Evolutionary conservation across 305 asterid genomes (phyloP), one percentile per base, ranked within the genome.

Genomic region (Fraxinus paxiana): DNA sequence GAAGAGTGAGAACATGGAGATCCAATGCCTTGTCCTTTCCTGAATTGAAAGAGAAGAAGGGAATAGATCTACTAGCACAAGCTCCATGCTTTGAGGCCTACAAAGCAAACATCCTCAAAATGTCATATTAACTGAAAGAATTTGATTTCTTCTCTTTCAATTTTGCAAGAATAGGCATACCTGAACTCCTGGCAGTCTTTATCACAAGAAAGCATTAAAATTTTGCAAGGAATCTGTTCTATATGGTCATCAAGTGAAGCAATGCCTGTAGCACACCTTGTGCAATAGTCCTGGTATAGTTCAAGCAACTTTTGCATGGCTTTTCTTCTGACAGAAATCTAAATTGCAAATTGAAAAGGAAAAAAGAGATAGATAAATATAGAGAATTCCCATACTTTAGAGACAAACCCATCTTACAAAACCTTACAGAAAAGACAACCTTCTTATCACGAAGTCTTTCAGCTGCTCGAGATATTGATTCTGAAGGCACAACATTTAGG

Each of bases 361-460:
- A 15, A 48, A 67, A 33, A 84, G 75, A 84, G 35, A 81, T 1
- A 24, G 46, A 61, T 54, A 10, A 72, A 73, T 38, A 54, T 41
- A 46, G 7, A 72, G 41, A 13, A 77, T 28, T n/a, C 20, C 72
- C 41, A 73, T 28, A 26, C 18, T 67, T 28, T 1, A 83, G 80
- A 20, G 35, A 82, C 54, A 80, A 77, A 79, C n/a, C 30, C 59
- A 35, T 77, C 79, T 75, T 72, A 77, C 37, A 73, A 80, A 77
- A 73, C 77, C 78, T 75, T 79, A 75, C 71, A 80, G 80, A 75
- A 77, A 77, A 77, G 48, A 34, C 69, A 77, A 95, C 98, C 97
- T 95, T 93, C 93, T 93, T 95, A 86, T 95, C 98, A 83, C 97
- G 91, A 71, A 95, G 91, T 82, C 98, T 90, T 83, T 92, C 93